Evolutionary conservation across 345 rosid species (phyloP), one percentile per base, ranked within the genome.

Genomic region (Boechera divaricarpa): DNA sequence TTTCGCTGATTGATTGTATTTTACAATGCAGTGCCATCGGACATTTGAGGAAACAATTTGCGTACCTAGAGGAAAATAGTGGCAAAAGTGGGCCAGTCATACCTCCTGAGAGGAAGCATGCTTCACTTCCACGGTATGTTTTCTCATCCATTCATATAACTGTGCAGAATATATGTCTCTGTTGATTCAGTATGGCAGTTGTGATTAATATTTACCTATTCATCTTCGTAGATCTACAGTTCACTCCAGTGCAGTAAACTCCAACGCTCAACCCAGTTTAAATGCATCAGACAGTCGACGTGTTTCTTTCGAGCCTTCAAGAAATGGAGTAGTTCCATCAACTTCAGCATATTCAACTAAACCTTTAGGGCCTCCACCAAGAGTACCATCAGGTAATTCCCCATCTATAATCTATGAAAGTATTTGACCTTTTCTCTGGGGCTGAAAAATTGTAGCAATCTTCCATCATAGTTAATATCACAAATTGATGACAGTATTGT

Each of bases 1-100:
- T 54, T 44, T 62, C 8, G 4, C 55, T 67, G 63, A 64, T 54
- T 16, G 28, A 42, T 35, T 47, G 52, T 13, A 39, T 38, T 7
- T 74, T 41, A 57, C 39, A 71, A 77, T 83, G 82, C 98, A 96
- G 99, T 84, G 98, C 98, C 53, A 81, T 93, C 2, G 88, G 94
- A 42, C 97, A 95, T 24, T 88, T 95, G 74, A 86, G 93, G 86
- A 88, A 89, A 88, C 98, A 95, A 82, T 92, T 95, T 81, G 96
- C 91, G 2, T 86, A 91, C 84, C 90, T 92, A 0, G 99, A 94
- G 85, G 98, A 92, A 82, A 90, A 96, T 57, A 62, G 89, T 53
- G 97, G 97, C 68, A 87, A 90, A 82, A 93, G 93, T 77, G 91
- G 82, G 5, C 96, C 97, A 0, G 90, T 91, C 68, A 84, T 89